phyloP scores from a whole-genome alignment of 768 basidiomycete genomes.

The Phanerodontia chrysosporium region DNA sequence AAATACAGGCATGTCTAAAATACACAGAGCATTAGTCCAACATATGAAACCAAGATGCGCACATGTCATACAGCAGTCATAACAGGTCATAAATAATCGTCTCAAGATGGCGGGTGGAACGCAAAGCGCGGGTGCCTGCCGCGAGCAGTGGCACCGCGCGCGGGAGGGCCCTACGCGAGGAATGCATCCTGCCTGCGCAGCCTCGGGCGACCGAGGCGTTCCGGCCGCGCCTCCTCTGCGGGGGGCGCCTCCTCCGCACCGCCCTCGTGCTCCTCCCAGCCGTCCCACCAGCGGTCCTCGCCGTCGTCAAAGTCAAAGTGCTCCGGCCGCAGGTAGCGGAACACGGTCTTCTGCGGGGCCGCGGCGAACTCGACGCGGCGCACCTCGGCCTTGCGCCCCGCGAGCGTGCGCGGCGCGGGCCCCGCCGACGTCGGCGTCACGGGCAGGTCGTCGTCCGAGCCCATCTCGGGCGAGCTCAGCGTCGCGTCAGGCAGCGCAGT shows the following conservation, averaged over 20 bases:
- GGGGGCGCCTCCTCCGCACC: background rate
- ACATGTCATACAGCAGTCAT: background rate
- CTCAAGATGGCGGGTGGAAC: background rate
- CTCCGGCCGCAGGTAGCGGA: conserved; percentile 17
- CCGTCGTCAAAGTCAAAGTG: background rate
- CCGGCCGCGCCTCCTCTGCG: background rate
- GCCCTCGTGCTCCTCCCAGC: conserved; percentile 19
- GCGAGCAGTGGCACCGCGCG: no score
- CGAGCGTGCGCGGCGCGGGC: conserved; percentile 3
- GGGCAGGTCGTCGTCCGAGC: conserved; percentile 12
- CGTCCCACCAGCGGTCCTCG: conserved; percentile 20
- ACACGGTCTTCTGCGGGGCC: conserved; percentile 17
- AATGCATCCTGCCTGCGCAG: background rate
- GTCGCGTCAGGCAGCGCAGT: background rate
- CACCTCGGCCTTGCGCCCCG: conserved; percentile 14
- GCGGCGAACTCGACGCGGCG: conserved; percentile 21
- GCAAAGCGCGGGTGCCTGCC: background rate
- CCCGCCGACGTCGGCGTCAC: conserved; percentile 10
- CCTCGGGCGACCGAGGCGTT: background rate
- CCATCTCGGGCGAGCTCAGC: conserved; percentile 8
- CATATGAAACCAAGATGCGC: background rate
- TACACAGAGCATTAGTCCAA: background rate
- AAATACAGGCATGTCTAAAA: background rate
- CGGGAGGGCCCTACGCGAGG: background rate
- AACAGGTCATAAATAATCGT: background rate